Percentiles rank a stretch among this genome's conserved stretches.
Evolutionary conservation across 2,329 filamentous ascomycete genomes (phyloP).

Genomic region (Colletotrichum sp.): DNA sequence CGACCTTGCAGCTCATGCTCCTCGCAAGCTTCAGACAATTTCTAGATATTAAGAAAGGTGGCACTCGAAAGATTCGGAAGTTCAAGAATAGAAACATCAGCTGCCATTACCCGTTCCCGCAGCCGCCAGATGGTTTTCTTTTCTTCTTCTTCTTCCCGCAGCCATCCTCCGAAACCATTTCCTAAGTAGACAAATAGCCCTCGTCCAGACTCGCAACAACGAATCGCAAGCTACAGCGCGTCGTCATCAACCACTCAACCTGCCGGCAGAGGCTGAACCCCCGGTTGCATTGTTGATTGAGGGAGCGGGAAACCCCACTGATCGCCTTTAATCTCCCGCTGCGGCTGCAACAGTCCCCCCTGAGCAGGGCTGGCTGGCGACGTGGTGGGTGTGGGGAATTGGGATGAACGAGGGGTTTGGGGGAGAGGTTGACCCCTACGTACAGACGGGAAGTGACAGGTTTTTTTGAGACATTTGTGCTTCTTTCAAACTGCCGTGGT

Average conservation of each 20-base stretch:
- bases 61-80: neutral
- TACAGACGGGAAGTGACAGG: neutral
- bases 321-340: constrained; percentile 17
- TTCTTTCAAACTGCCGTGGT: neutral
- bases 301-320: constrained; percentile 13
- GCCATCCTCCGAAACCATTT: neutral
- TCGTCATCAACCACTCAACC: neutral
- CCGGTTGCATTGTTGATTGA: neutral
- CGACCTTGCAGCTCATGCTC: neutral
- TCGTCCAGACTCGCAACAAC: neutral
- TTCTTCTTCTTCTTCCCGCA: neutral
- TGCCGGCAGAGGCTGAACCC: neutral
- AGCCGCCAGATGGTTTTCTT: neutral
- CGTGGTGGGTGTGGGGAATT: neutral
- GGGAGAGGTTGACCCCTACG: neutral
- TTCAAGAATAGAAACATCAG: neutral
- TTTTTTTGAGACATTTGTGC: neutral
- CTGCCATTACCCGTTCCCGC: neutral
- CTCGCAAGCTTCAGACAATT: neutral
- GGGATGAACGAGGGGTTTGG: neutral
- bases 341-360: neutral
- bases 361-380: neutral
- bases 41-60: neutral
- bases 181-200: neutral
- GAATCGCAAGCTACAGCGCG: neutral